Conservation (phyloP, 2,329 filamentous ascomycete species). For the Phoma sp. region DNA sequence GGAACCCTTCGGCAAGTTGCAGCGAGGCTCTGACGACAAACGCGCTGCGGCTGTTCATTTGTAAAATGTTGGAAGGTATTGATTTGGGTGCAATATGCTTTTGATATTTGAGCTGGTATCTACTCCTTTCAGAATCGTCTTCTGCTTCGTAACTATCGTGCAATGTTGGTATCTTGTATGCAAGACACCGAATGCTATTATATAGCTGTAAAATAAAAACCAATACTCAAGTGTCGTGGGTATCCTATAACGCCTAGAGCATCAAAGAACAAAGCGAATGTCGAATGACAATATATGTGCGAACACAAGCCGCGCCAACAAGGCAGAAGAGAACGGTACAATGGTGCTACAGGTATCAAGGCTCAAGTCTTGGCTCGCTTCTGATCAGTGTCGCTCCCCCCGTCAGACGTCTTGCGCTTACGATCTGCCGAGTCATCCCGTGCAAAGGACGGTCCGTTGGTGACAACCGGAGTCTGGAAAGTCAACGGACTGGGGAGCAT, state of each 20-base stretch:
- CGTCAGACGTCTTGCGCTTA: slow-evolving; percentile 50
- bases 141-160: slow-evolving; percentile 14
- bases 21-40: neutral
- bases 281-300: slow-evolving; percentile 10
- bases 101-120: slow-evolving; percentile 11
- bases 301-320: slow-evolving; percentile 18
- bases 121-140: slow-evolving; percentile 19
- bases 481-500: slow-evolving; percentile 91
- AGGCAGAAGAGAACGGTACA: slow-evolving; percentile 12
- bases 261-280: slow-evolving; percentile 19
- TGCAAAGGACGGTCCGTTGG: slow-evolving; percentile 52
- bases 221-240: slow-evolving; percentile 27
- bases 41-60: neutral
- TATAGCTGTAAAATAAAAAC: slow-evolving; percentile 19
- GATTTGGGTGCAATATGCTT: neutral
- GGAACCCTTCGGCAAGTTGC: neutral
- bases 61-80: neutral
- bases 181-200: slow-evolving; percentile 7
- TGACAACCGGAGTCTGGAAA: slow-evolving; percentile 78
- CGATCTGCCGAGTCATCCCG: slow-evolving; percentile 50
- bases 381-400: slow-evolving; percentile 44
- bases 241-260: slow-evolving; percentile 35
- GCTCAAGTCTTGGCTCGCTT: slow-evolving; percentile 47
- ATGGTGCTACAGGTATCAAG: slow-evolving; percentile 17
- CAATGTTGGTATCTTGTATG: slow-evolving; percentile 5